Evolutionary conservation across 768 basidiomycete species (phyloP).

Genomic region (Rhodotorula babjevae): DNA sequence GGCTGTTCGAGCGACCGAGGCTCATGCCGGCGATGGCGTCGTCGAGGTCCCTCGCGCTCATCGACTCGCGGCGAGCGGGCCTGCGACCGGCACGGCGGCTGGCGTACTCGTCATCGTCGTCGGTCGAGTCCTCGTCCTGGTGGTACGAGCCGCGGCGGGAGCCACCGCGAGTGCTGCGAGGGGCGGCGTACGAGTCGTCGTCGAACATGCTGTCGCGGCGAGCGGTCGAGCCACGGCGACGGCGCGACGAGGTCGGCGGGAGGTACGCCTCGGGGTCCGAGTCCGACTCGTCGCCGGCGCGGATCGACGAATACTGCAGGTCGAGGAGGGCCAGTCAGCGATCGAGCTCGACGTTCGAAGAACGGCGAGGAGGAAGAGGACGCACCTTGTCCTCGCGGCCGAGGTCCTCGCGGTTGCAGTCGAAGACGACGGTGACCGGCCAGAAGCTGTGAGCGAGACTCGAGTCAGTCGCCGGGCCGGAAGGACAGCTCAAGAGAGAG

Average conservation of each 20-base stretch:
- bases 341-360: too few relatives aligned
- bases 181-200: too few relatives aligned
- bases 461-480: background rate
- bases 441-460: constrained; percentile 12
- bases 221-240: too few relatives aligned
- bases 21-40: background rate
- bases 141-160: background rate
- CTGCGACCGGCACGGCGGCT: background rate
- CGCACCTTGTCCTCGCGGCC: constrained; percentile 24
- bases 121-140: background rate
- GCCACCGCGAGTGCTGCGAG: background rate
- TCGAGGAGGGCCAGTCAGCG: too few relatives aligned
- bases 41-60: background rate
- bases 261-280: constrained; percentile 4
- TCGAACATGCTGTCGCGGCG: background rate
- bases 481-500: background rate
- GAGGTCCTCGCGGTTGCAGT: constrained; percentile 24
- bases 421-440: constrained; percentile 38
- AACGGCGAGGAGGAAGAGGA: background rate
- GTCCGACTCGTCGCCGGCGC: constrained; percentile 5
- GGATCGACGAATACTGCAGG: constrained; percentile 22
- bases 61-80: background rate
- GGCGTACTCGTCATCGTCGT: background rate
- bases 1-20: background rate
- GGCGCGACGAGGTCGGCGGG: too few relatives aligned